Base-by-base conservation (phyloP, 805 yeast species). In the Candida ascalaphidarum region DNA sequence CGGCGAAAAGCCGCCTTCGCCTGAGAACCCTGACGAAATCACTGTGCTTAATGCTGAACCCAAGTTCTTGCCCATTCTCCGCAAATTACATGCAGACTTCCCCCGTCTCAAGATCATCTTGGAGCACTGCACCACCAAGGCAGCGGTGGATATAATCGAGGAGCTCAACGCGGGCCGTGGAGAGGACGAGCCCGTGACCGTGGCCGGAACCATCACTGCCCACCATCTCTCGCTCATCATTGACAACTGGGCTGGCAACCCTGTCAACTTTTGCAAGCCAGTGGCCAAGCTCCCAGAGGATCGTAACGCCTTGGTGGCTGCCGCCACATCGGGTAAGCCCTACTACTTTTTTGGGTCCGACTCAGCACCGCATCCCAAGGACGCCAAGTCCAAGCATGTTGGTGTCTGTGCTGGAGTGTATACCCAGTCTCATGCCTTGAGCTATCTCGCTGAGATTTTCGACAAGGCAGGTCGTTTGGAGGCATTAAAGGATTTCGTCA, bases 321-420 rank as follows among this genome's bases (percentile, higher is more conserved):
- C 98, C 22, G 98, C 96, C 2, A 77, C 82, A 7, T 77, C 92
- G 1, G 97, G 97, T 4, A 77, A 81, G 41, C 84, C 94, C 23
- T 88, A 77, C 64, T 92, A 88, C 55, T 84, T 92, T 63, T 92
- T 88, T 49, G 99, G 99, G 5, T 83, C 96, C 2, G 99, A 92
- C 53, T 84, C 96, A 14, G 99, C 99, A 17, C 99, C 98, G 15
- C 98, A 92, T 52, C 94, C 96, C 6, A 47, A 83, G 15, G 71
- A 72, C 37, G 77, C 77, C 34, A 94, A 94, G 55, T 66, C 83
- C 15, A 78, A 70, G 35, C 85, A 75, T 40, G 61, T 65, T 21
- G 89, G 88, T 14, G 96, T 89, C 11, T 85, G 96, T 46, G 99
- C 99, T n/a, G 99, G 99, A 47, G 96, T 92, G 7, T 92, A 72